phyloP scores from a whole-genome alignment of 148 eudicot genomes.

The Rhododendron williamsianum region DNA sequence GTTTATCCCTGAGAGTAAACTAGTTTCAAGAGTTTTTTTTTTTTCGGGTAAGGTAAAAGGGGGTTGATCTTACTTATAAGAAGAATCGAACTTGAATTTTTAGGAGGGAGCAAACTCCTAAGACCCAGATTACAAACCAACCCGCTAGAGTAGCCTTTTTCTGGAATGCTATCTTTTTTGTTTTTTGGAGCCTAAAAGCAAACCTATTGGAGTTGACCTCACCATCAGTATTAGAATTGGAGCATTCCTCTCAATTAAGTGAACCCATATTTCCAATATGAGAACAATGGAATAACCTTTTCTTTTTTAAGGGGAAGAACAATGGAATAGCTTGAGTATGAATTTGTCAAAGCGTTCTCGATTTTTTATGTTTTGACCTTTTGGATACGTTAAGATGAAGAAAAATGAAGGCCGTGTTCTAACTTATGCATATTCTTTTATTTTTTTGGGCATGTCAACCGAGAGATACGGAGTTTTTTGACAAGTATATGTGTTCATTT shows the following conservation, averaged over 20 bases:
- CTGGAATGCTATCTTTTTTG: neutral
- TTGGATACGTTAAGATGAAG: neutral
- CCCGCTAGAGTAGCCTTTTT: neutral
- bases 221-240: neutral
- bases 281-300: too few species aligned
- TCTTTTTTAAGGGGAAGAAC: neutral
- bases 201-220: neutral
- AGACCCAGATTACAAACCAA: too few species aligned
- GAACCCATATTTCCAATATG: neutral
- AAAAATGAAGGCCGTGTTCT: neutral
- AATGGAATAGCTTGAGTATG: neutral
- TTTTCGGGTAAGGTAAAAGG: too few species aligned
- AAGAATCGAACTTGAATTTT: neutral
- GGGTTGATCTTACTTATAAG: too few species aligned
- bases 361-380: neutral
- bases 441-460: neutral
- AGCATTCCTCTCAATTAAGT: neutral
- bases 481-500: neutral
- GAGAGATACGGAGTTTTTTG: neutral
- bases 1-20: neutral
- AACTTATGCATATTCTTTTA: neutral
- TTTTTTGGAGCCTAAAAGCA: neutral
- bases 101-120: neutral
- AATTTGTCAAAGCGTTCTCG: neutral
- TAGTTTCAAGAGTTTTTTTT: neutral